Percentiles rank a stretch among this genome's conserved stretches.
Conservation (phyloP, 805 yeast species). For the Candida sonorensis region DNA sequence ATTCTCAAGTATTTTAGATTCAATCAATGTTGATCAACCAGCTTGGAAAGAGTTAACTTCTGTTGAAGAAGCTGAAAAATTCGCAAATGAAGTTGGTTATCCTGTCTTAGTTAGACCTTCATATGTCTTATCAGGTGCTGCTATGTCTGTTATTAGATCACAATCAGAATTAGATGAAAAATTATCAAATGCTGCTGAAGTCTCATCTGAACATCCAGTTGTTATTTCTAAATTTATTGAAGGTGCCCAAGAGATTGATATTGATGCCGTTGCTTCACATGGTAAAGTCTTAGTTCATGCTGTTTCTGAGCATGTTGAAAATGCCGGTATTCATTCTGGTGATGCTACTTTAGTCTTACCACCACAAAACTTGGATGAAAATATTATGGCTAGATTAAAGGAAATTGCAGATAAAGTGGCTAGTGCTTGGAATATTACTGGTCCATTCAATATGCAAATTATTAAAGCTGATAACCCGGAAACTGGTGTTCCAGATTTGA, state of each 20-base stretch:
- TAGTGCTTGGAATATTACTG: conserved; percentile 88
- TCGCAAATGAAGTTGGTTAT: conserved; percentile 84
- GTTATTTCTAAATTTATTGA: conserved; percentile 96
- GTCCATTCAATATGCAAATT: conserved; percentile 96
- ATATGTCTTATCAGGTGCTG: conserved; percentile 96
- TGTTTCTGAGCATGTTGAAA: conserved; percentile 97
- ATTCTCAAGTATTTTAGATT: conserved; percentile 94
- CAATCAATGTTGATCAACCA: conserved; percentile 96
- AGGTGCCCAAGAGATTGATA: conserved; percentile 95
- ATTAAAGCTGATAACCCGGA: conserved; percentile 85
- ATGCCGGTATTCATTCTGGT: conserved; percentile 99
- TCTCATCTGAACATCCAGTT: conserved; percentile 96
- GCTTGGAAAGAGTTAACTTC: conserved; percentile 98
- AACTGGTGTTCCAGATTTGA: conserved; percentile 36
- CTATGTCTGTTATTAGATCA: conserved; percentile 95
- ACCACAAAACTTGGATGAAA: conserved; percentile 90
- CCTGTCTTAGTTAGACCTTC: conserved; percentile 98
- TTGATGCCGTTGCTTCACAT: conserved; percentile 96
- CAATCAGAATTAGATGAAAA: conserved; percentile 81
- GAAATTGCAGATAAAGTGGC: conserved; percentile 96
- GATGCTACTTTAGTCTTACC: conserved; percentile 97
- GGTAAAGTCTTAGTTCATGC: conserved; percentile 96
- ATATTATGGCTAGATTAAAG: conserved; percentile 84
- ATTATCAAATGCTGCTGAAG: conserved; percentile 91
- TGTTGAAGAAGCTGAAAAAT: conserved; percentile 82